Conservation (phyloP, 1,284 basidiomycete genomes). For the Papiliotrema terrestris region DNA sequence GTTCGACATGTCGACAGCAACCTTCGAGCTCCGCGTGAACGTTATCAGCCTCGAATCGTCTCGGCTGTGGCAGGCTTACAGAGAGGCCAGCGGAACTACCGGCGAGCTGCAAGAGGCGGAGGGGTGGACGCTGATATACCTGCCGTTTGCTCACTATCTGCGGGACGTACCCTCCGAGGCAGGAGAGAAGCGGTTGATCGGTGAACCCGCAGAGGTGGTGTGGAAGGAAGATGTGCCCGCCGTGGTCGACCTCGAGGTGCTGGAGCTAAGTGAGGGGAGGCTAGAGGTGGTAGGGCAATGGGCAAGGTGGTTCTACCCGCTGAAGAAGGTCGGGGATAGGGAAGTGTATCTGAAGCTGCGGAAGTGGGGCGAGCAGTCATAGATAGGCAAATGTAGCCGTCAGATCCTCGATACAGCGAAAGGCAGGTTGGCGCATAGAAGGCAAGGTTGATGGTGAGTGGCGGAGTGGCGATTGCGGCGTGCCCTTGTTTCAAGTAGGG, state of each 20-base stretch:
- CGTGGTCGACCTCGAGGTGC: slow-evolving; percentile 21
- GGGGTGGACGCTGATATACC: slow-evolving; percentile 55
- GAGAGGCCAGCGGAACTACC: slow-evolving; percentile 2
- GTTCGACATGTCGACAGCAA: slow-evolving; percentile 69
- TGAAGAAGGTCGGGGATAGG: slow-evolving; percentile 1
- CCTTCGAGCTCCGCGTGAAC: slow-evolving; percentile 61
- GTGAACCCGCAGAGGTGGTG: neutral
- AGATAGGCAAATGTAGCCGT: neutral
- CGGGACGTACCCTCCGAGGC: neutral
- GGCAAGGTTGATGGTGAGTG: no score
- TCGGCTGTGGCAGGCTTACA: slow-evolving; percentile 1
- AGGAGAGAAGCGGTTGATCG: neutral
- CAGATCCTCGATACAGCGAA: neutral
- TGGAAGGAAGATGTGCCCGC: slow-evolving; percentile 20
- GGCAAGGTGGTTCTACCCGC: slow-evolving; percentile 19
- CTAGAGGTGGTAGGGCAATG: slow-evolving; percentile 21
- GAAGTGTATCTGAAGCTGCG: slow-evolving; percentile 5
- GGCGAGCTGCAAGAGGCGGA: slow-evolving; percentile 61
- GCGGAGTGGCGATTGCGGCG: no score
- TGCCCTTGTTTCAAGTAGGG: no score
- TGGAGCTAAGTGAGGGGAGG: slow-evolving; percentile 16
- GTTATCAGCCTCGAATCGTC: slow-evolving; percentile 2
- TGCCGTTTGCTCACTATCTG: slow-evolving; percentile 76
- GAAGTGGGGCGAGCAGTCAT: slow-evolving; percentile 6
- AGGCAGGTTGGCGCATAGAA: neutral